phyloP scores from a whole-genome alignment of 116 monocot genomes.

The Papilionanthe hybrid region DNA sequence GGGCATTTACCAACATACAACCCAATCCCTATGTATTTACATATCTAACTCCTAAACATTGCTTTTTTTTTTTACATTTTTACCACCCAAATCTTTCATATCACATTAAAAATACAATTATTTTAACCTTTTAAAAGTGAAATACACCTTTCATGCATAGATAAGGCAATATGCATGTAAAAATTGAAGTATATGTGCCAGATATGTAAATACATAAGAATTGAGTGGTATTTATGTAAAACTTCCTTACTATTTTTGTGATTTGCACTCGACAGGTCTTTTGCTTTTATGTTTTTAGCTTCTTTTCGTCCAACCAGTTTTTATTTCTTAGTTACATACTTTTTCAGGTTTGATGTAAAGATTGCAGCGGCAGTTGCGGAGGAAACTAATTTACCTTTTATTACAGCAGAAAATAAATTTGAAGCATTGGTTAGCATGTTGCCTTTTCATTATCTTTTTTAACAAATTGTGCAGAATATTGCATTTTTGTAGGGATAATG shows the following conservation, averaged over 20 bases:
- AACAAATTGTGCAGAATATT: neutral
- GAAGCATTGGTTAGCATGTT: slow-evolving; percentile 79
- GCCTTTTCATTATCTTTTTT: neutral
- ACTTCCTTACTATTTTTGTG: neutral
- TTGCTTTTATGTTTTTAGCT: neutral
- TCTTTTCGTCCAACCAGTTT: neutral
- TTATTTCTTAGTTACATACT: neutral
- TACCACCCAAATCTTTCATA: no score
- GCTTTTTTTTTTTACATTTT: no score
- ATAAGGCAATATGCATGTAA: no score
- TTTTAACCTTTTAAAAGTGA: no score
- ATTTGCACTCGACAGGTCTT: neutral
- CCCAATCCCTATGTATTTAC: no score
- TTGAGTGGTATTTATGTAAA: no score
- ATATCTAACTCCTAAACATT: no score
- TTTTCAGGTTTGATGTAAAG: slow-evolving; percentile 90
- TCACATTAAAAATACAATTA: no score
- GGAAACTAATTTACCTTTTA: slow-evolving; percentile 80
- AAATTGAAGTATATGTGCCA: no score
- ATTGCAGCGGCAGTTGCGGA: slow-evolving; percentile 89
- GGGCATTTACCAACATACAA: no score
- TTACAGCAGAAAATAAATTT: slow-evolving; percentile 98
- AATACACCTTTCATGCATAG: no score
- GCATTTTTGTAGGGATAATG: neutral
- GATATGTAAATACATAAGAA: no score